Evolutionary conservation across 2,329 filamentous ascomycete genomes (phyloP), one percentile per base, ranked within the genome.

Genomic region (Stagonosporopsis chrysanthemi): DNA sequence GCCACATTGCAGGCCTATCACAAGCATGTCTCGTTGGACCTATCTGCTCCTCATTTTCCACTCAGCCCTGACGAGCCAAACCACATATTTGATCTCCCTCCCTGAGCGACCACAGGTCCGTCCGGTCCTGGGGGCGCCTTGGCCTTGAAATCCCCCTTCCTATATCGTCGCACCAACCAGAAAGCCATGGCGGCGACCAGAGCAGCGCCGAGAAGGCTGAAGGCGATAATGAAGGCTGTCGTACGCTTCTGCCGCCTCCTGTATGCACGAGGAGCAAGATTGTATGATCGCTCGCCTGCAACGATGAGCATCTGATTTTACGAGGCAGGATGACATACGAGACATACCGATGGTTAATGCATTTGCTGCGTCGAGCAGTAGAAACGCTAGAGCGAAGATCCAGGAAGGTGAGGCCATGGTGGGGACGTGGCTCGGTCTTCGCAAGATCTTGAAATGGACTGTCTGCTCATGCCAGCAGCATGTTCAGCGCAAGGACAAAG

Each of bases 311-410:
- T 7, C n/a, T 6, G 19, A 14, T 7, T 31, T 15, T 44, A n/a
- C n/a, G n/a, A n/a, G n/a, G 12, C 26, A 6, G n/a, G 11, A 23
- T 15, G 11, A 2, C 9, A 9, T 6, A 19, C 4, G 3, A 11
- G 28, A 26, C 9, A 23, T 6, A 49, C 36, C 46, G 12, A 41
- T 49, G 36, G 24, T 49, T n/a, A 41, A 31, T 49, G 46, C 46
- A 31, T 41, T 35, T n/a, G 24, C 46, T n/a, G 15, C 26, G 6
- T 23, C 28, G 6, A 49, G 11, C 3, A 49, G 12, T 12, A 19
- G 17, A 29, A 33, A 15, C 12, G 14, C 24, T 6, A 31, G 17
- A 12, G 36, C 14, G 2, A 33, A 11, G 4, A 36, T 24, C 6
- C 9, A 4, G 5, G 26, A 15, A n/a, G 8, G 7, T 26, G 33